Percentiles rank a stretch among this genome's conserved stretches.
phyloP scores from a whole-genome alignment of 2,329 filamentous ascomycete genomes.

The Talaromyces amestolkiae region DNA sequence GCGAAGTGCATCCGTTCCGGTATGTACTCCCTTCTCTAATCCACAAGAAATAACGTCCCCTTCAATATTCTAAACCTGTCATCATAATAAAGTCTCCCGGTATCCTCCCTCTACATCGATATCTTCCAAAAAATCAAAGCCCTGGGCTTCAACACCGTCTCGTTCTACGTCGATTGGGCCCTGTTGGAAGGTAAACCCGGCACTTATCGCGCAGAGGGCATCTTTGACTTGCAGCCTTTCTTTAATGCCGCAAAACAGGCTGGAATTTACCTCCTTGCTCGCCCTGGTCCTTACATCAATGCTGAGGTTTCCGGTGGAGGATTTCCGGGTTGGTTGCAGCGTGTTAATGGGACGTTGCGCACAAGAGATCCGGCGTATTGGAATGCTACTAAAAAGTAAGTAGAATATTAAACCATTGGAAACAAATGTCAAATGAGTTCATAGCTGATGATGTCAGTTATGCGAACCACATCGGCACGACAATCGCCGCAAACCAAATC shows the following conservation, averaged over 20 bases:
- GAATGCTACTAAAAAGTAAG: conserved; percentile 63
- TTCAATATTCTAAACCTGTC: neutral
- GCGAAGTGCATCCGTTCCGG: conserved; percentile 70
- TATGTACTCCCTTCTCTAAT: conserved; percentile 24
- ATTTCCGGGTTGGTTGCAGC: conserved; percentile 75
- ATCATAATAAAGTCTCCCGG: conserved; percentile 50
- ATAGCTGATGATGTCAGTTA: conserved; percentile 47
- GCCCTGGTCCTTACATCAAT: conserved; percentile 74
- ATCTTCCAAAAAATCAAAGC: conserved; percentile 81
- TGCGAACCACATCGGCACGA: conserved; percentile 58
- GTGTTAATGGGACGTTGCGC: conserved; percentile 63
- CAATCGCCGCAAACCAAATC: conserved; percentile 73
- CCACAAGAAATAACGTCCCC: neutral
- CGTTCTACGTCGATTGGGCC: conserved; percentile 78
- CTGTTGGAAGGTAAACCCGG: conserved; percentile 71
- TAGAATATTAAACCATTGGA: neutral
- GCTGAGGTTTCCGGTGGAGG: conserved; percentile 74
- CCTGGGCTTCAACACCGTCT: conserved; percentile 74
- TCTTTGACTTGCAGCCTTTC: conserved; percentile 71
- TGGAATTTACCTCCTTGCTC: conserved; percentile 73
- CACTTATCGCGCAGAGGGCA: conserved; percentile 65
- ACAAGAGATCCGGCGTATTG: conserved; percentile 63
- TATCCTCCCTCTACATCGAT: conserved; percentile 65
- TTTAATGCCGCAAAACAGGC: conserved; percentile 71
- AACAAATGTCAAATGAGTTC: too few species aligned